phyloP scores from a whole-genome alignment of 116 monocot species.

The Cymodocea nodosa region DNA sequence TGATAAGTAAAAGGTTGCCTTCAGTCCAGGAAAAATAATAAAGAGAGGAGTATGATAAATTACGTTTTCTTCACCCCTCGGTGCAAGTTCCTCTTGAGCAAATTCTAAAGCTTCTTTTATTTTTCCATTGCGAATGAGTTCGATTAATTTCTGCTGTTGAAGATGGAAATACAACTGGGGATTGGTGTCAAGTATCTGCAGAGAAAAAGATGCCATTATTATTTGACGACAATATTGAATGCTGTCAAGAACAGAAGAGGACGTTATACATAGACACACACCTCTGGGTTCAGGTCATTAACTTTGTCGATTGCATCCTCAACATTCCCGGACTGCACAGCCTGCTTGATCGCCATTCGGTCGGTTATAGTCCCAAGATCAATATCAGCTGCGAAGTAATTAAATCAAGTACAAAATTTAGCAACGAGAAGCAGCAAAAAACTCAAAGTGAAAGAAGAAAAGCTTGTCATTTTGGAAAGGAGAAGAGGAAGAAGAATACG shows the following conservation, averaged over 20 bases:
- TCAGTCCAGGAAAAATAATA: background rate
- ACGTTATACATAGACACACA: background rate
- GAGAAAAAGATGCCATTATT: background rate
- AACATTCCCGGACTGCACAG: conserved; percentile 69
- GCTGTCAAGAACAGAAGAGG: background rate
- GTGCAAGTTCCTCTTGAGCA: conserved; percentile 83
- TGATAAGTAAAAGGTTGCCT: background rate
- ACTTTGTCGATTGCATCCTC: conserved; percentile 78
- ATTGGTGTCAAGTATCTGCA: conserved; percentile 91
- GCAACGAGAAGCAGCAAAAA: too few species aligned
- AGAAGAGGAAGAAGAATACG: conserved; percentile 32
- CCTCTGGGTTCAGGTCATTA: conserved; percentile 57
- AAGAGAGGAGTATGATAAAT: background rate
- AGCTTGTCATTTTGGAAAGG: background rate
- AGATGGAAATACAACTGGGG: conserved; percentile 87
- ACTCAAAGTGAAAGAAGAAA: too few species aligned
- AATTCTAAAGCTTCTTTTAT: conserved; percentile 85
- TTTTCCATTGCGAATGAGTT: conserved; percentile 82
- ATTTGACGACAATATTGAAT: background rate
- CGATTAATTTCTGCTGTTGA: conserved; percentile 86
- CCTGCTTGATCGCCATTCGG: conserved; percentile 81
- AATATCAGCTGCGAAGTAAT: conserved; percentile 35
- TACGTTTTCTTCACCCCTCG: conserved; percentile 82
- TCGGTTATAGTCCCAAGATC: conserved; percentile 64
- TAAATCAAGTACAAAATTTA: too few species aligned